Base-by-base conservation (phyloP, 352 stramenopile species). In the Phytophthora podocarpi region DNA sequence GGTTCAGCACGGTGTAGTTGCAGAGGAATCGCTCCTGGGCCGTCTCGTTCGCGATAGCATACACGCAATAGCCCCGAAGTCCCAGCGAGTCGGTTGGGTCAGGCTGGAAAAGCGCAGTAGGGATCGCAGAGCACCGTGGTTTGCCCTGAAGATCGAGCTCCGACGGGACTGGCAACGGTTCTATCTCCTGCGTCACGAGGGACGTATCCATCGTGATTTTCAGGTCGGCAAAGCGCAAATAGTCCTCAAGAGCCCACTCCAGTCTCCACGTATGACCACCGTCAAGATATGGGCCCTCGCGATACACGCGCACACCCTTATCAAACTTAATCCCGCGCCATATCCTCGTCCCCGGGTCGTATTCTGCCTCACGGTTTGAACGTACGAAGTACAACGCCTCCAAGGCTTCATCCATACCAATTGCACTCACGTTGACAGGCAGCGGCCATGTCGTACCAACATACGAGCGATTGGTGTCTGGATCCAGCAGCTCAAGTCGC, bases 221-320 rank as follows among this genome's bases (percentile, higher is more conserved):
- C 1, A 93, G 30, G n/a, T 91, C 75, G 4, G 82, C 79, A 42
- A 93, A 93, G 20, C 80, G 78, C 11, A 78, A 49, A 49, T 89
- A 91, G 65, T 93, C 82, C 15, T 86, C 76, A 23, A 93, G 70
- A 0, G 82, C 78, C 85, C 85, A 93, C 28, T 85, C 79, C 0
- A 93, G 65, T 3, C 76, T 75, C 85, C 85, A 93, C 1, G 63
- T 88, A 49, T 93, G 75, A 1, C 85, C 85, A 15, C 85, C 85
- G 34, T 93, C 85, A 1, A 89, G 55, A 47, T 77, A 86, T 7
- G 84, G 84, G 0, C 84, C 84, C 18, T 88, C 75, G 7, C 84
- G 82, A 32, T 73, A 77, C 9, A 93, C 82, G 3, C 82, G 82
- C 9, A 93, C 84, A 11, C 84, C 84, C 45, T 90, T 91, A 40